A percentile compares a stretch with the other conserved stretches of the same genome.
These are phyloP conservation scores for Pichia sporocuriosa DNA, from an alignment of 805 yeast species.

Conservation along the genomic window DNA sequence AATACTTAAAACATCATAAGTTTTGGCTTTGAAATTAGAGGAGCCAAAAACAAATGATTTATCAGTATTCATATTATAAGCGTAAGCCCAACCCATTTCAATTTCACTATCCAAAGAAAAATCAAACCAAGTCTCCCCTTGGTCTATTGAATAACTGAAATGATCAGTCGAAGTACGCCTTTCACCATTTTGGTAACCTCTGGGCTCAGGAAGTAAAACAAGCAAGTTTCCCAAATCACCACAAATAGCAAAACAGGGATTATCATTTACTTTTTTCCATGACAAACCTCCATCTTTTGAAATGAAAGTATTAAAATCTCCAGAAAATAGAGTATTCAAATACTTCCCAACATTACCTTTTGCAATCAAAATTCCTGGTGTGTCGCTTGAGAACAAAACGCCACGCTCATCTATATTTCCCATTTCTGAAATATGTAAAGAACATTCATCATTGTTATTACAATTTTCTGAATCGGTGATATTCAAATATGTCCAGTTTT, in stretches of 20 bases:
- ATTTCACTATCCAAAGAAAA: conserved; percentile 36
- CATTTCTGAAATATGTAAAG: conserved; percentile 35
- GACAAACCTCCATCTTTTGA: conserved; percentile 75
- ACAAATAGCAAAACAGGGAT: conserved; percentile 48
- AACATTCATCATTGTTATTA: conserved; percentile 40
- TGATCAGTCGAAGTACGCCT: conserved; percentile 29
- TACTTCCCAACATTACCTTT: conserved; percentile 76
- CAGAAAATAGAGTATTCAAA: conserved; percentile 29
- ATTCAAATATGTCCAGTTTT: conserved; percentile 43
- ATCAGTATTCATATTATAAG: conserved; percentile 69
- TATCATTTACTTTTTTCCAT: conserved; percentile 53
- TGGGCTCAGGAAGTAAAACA: conserved; percentile 43
- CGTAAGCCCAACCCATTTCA: conserved; percentile 20
- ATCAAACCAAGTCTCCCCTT: conserved; percentile 60
- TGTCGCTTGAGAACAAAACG: conserved; percentile 40
- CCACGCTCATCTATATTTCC: conserved; percentile 36
- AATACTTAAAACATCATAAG: conserved; percentile 30
- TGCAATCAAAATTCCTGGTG: conserved; percentile 52
- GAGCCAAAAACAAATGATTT: conserved; percentile 52
- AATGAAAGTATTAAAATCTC: conserved; percentile 40
- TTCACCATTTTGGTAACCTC: conserved; percentile 11
- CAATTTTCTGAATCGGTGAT: conserved; percentile 40
- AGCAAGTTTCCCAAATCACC: conserved; percentile 79
- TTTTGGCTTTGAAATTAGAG: conserved; percentile 14
- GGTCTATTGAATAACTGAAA: conserved; percentile 55